A percentile compares a stretch with the other conserved stretches of the same genome.
Evolutionary conservation across 129 eudicot species (phyloP).

Genomic region (Deinandra increscens): DNA sequence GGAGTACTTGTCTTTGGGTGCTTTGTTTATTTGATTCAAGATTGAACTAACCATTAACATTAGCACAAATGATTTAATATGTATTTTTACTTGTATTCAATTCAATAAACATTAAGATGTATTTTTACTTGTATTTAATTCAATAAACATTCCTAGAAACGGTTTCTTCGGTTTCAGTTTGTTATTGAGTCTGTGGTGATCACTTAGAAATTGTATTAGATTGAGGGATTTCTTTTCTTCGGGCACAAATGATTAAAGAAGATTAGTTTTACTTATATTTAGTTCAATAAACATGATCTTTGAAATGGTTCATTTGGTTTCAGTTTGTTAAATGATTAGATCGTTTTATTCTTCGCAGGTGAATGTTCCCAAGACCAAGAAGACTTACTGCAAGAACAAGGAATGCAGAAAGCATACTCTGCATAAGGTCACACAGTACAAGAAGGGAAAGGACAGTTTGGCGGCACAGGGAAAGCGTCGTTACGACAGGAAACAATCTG

Average conservation of each 20-base stretch:
- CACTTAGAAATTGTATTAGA: too few relatives aligned
- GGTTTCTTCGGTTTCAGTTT: too few relatives aligned
- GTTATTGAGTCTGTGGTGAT: too few relatives aligned
- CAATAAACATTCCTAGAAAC: too few relatives aligned
- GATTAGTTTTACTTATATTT: not conserved
- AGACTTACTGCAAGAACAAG: conserved; percentile 41
- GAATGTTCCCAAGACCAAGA: conserved; percentile 42
- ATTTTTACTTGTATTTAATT: too few relatives aligned
- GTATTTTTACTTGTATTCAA: too few relatives aligned
- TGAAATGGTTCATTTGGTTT: not conserved
- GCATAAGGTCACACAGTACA: conserved; percentile 43
- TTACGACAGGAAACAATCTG: conserved; percentile 47
- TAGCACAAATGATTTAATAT: not conserved
- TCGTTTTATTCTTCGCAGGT: conserved; percentile 13
- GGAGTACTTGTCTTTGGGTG: too few relatives aligned
- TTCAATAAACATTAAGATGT: too few relatives aligned
- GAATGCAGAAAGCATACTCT: conserved; percentile 36
- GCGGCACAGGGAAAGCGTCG: conserved; percentile 51
- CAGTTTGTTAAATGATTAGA: not conserved
- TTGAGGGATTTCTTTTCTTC: too few relatives aligned
- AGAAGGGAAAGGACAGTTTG: conserved; percentile 46
- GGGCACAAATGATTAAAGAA: too few relatives aligned
- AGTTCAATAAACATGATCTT: not conserved
- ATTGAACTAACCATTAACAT: too few relatives aligned
- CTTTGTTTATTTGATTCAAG: too few relatives aligned